Conservation (phyloP, 169 alveolate species). For the Eimeria necatrix region DNA sequence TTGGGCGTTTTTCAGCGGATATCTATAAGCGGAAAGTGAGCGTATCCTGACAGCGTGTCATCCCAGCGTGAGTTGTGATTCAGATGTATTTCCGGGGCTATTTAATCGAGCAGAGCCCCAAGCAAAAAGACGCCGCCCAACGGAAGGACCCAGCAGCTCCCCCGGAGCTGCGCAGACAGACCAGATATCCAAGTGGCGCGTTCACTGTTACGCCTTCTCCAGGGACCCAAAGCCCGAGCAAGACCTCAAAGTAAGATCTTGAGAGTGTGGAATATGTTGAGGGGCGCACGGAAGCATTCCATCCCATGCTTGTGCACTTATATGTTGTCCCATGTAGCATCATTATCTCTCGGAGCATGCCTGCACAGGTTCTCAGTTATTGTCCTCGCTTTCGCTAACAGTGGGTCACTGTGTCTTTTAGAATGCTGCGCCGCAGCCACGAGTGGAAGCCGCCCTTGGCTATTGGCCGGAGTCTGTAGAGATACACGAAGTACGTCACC, state of each 20-base stretch:
- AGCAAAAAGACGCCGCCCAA: slow-evolving; percentile 51
- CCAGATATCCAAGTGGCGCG: slow-evolving; percentile 30
- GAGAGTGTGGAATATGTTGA: not conserved
- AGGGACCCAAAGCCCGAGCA: slow-evolving; percentile 70
- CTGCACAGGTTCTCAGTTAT: not conserved
- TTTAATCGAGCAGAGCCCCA: slow-evolving; percentile 35
- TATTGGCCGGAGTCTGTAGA: slow-evolving; percentile 67
- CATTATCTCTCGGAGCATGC: not conserved
- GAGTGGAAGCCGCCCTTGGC: slow-evolving; percentile 76
- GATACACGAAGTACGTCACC: slow-evolving; percentile 46
- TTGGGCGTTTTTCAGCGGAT: no score
- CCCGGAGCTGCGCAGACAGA: not conserved
- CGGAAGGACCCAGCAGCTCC: not conserved
- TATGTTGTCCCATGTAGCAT: not conserved
- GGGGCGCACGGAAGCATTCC: not conserved
- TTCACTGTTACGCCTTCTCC: slow-evolving; percentile 82
- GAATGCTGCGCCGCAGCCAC: slow-evolving; percentile 54
- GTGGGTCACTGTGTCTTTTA: not conserved
- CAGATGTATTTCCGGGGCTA: slow-evolving; percentile 76
- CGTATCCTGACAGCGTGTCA: no score
- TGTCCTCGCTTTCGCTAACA: not conserved
- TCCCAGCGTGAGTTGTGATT: not conserved
- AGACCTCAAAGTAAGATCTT: slow-evolving; percentile 56
- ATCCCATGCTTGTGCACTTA: not conserved
- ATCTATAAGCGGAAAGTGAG: no score